A percentile compares a stretch with the other conserved stretches of the same genome.
phyloP scores from a whole-genome alignment of 495 filamentous ascomycete species.

The Beverwykella pulmonaria region DNA sequence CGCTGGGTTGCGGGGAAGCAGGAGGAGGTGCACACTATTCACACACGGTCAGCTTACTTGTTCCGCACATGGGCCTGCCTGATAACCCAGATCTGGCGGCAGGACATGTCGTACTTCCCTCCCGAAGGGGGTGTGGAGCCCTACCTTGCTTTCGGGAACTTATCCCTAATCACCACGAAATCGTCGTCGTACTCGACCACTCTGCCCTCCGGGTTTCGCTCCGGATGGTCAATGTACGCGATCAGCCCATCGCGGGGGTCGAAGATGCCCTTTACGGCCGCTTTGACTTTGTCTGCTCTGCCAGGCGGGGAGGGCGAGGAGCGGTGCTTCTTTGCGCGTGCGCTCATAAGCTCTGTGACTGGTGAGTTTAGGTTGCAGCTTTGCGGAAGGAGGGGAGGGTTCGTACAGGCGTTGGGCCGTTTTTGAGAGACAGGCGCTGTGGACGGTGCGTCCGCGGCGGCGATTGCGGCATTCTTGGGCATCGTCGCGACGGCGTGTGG shows the following conservation, averaged over 20 bases:
- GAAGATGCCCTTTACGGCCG: conserved; percentile 1
- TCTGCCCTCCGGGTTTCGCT: conserved; percentile 58
- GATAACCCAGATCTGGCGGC: conserved; percentile 50
- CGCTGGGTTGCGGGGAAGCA: conserved; percentile 72
- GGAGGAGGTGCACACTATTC: conserved; percentile 78
- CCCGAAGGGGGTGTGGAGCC: too few relatives aligned
- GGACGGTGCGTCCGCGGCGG: not conserved
- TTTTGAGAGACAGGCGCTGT: conserved; percentile 27
- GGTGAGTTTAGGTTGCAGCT: conserved; percentile 13
- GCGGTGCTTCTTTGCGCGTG: conserved; percentile 40
- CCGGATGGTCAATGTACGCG: conserved; percentile 70
- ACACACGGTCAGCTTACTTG: too few relatives aligned
- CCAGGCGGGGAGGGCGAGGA: conserved; percentile 5
- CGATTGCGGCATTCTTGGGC: not conserved
- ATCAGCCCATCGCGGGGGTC: conserved; percentile 65
- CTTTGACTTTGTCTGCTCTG: conserved; percentile 35
- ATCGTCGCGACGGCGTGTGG: too few relatives aligned
- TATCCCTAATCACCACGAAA: conserved; percentile 81
- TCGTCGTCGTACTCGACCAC: conserved; percentile 71
- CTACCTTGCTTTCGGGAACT: conserved; percentile 67
- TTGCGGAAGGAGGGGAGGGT: not conserved
- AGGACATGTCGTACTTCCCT: not conserved
- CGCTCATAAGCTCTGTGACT: conserved; percentile 70
- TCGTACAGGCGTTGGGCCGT: conserved; percentile 47
- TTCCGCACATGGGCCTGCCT: too few relatives aligned